Conservation (phyloP, 2,329 filamentous ascomycete genomes). For the Magnaporthiopsis poae region DNA sequence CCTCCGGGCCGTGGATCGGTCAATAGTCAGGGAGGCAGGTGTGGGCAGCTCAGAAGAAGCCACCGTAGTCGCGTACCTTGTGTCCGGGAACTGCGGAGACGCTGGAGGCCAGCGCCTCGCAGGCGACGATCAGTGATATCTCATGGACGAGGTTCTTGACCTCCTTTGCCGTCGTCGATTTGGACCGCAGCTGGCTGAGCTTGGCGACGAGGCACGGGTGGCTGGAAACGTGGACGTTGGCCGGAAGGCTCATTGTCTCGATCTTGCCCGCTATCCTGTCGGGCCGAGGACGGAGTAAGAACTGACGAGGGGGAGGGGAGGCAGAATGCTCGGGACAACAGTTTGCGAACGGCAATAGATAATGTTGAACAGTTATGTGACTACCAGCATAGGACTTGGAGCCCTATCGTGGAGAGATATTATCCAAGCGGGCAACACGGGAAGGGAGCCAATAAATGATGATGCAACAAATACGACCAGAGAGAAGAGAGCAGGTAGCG, state of each 20-base stretch:
- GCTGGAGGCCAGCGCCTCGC: constrained; percentile 63
- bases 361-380: no score
- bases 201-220: constrained; percentile 85
- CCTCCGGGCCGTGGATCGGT: neutral
- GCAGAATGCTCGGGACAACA: neutral
- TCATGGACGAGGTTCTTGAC: constrained; percentile 78
- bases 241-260: constrained; percentile 26
- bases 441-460: no score
- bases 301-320: neutral
- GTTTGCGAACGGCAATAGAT: no score
- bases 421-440: no score
- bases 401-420: no score
- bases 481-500: no score
- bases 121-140: constrained; percentile 70
- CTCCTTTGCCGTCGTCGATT: constrained; percentile 58
- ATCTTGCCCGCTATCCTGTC: neutral
- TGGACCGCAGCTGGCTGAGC: constrained; percentile 77
- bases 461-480: no score
- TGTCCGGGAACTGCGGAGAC: constrained; percentile 49
- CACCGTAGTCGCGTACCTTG: constrained; percentile 42
- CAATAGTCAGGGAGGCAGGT: neutral
- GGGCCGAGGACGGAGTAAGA: neutral
- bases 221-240: constrained; percentile 65
- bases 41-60: neutral
- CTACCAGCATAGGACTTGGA: no score